These are phyloP conservation scores for Lentinula lateritia DNA, from an alignment of 768 basidiomycete species.

Conservation along the genomic window DNA sequence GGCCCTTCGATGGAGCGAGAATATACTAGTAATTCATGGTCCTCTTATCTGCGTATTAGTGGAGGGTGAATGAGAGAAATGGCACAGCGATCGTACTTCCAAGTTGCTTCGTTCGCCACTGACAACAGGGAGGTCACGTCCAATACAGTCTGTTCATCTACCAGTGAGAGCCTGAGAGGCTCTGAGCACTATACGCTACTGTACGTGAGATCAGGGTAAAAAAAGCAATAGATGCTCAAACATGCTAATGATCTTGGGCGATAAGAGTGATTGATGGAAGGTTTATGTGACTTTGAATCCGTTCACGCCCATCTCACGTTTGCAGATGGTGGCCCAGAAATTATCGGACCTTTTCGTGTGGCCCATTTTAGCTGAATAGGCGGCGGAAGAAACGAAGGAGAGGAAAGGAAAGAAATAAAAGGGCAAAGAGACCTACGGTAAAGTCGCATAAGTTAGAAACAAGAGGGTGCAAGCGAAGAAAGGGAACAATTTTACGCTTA, in stretches of 20 bases:
- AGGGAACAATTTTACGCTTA: not conserved
- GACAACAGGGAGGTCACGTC: not conserved
- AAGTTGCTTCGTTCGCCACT: not conserved
- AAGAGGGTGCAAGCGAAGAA: not conserved
- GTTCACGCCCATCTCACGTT: conserved; percentile 5
- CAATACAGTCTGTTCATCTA: not conserved
- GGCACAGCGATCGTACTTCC: not conserved
- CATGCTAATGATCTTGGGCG: conserved; percentile 25
- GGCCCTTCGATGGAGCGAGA: not conserved
- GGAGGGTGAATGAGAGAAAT: not conserved
- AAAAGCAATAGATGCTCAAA: conserved; percentile 8
- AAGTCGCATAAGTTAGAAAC: not conserved
- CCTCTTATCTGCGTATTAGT: not conserved
- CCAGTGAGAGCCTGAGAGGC: conserved; percentile 1
- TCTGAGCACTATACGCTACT: not conserved
- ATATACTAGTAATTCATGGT: not conserved
- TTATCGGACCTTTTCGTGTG: not conserved
- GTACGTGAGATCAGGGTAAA: conserved; percentile 10
- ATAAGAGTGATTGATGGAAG: conserved; percentile 52
- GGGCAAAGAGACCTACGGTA: not conserved
- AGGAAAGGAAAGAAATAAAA: not conserved
- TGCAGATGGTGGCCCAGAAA: not conserved
- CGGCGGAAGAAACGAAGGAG: not conserved
- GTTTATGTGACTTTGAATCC: conserved; percentile 12
- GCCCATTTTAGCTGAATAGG: not conserved